Evolutionary conservation across 768 basidiomycete species (phyloP), one percentile per base, ranked within the genome.

Genomic region (Sarcomyxa edulis): DNA sequence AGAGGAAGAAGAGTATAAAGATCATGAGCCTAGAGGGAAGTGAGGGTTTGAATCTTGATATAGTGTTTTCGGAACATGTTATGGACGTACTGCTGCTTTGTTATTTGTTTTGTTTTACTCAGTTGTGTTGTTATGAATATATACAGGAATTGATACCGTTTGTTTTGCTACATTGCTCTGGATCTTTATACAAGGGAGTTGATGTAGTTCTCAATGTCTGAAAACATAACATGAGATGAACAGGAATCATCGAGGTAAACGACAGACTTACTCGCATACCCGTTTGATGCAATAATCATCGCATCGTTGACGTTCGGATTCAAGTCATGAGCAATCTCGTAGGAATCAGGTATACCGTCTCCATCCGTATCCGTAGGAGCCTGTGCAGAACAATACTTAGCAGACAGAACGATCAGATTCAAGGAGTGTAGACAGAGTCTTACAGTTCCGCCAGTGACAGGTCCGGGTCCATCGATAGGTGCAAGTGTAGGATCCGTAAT

Each of bases 191-290:
- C 55, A 44, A 62, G 48, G 6, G 61, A 62, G 38, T 63, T 63
- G 43, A 58, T 49, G 32, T 60, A 62, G 43, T 62, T 62, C 40
- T 64, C 61, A 26, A 64, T 62, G 35, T 62, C 61, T 62, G 27
- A 28, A 20, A n/a, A 33, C 26, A 25, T 40, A 9, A 41, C 29
- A n/a, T 39, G 11, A 36, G 37, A 27, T 20, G 15, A 16, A 26
- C n/a, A 12, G 27, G 36, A 1, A 12, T 16, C 26, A 19, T 14
- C 26, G 22, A 18, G 22, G 35, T 7, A 21, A 2, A 22, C 16
- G 7, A 12, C n/a, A 24, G 19, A 56, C 61, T 36, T 44, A 62
- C 60, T 60, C 3, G 59, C 59, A 40, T 62, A 63, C 11, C 61
- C 60, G 40, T 63, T 62, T 4, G 56, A 54, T 10, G 60, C 58